Percentiles rank a stretch among this genome's conserved stretches.
phyloP scores from a whole-genome alignment of 768 basidiomycete species.

The Mrakia gelida region DNA sequence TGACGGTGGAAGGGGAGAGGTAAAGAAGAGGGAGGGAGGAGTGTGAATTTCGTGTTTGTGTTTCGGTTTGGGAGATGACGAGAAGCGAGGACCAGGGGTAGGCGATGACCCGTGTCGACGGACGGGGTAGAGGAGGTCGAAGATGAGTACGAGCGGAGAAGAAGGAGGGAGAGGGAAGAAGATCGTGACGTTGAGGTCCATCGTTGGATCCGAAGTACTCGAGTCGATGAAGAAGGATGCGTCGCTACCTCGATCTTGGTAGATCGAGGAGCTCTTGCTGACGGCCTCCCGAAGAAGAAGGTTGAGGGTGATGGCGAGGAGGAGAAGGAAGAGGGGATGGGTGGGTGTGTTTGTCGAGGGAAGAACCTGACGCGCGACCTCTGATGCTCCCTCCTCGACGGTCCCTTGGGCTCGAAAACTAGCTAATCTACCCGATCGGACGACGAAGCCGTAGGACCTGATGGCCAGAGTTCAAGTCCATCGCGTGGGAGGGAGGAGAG shows the following conservation, averaged over 20 bases:
- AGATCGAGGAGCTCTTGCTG: constrained; percentile 22
- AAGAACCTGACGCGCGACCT: background rate
- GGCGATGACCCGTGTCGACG: background rate
- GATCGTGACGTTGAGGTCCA: background rate
- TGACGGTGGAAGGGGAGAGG: constrained; percentile 47
- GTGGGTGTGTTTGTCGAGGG: background rate
- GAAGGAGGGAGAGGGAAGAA: background rate
- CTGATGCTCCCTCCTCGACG: background rate
- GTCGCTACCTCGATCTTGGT: constrained; percentile 14
- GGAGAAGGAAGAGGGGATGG: background rate
- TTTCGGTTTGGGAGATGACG: background rate
- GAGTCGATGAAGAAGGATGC: background rate
- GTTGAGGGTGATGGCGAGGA: background rate
- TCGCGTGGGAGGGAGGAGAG: background rate
- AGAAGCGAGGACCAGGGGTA: background rate
- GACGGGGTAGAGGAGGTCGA: background rate
- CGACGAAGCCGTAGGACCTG: background rate
- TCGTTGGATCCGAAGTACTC: background rate
- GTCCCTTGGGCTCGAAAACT: background rate
- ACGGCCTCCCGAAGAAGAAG: background rate
- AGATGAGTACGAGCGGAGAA: background rate
- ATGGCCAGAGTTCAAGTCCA: background rate
- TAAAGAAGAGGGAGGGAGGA: constrained; percentile 35
- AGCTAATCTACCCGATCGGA: background rate
- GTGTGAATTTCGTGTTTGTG: constrained; percentile 15